Conservation (phyloP, 73 alveolate genomes). For the Paramecium primaurelia region DNA sequence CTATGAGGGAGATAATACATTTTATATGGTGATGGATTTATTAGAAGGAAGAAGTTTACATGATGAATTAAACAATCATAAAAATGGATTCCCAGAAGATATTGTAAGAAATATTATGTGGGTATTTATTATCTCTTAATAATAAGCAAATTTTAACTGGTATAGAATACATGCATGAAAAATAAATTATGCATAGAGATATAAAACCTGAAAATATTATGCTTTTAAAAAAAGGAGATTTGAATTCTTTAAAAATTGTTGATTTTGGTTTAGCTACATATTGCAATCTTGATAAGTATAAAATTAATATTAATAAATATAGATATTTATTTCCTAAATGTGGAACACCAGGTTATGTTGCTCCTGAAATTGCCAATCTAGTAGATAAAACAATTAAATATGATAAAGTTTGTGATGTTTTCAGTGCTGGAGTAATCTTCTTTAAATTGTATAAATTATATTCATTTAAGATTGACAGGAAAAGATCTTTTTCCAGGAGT, state of each 20-base stretch:
- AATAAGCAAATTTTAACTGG: constrained; percentile 59
- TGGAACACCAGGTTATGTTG: constrained; percentile 84
- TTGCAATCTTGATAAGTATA: constrained; percentile 22
- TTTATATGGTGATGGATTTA: constrained; percentile 59
- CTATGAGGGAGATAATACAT: constrained; percentile 60
- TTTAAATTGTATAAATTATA: background rate
- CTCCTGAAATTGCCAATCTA: constrained; percentile 65
- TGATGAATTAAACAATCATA: constrained; percentile 60
- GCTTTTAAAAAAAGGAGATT: constrained; percentile 31
- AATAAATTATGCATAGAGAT: constrained; percentile 63
- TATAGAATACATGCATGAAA: constrained; percentile 49
- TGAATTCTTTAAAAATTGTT: constrained; percentile 53
- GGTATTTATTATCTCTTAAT: background rate
- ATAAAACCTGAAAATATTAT: constrained; percentile 59
- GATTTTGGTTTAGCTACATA: constrained; percentile 61
- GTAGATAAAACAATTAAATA: background rate
- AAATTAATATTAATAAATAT: no score
- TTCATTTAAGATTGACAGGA: constrained; percentile 5
- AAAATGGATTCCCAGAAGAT: constrained; percentile 57
- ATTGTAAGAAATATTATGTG: constrained; percentile 48
- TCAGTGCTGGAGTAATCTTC: constrained; percentile 42
- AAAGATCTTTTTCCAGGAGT: constrained; percentile 20
- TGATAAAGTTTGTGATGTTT: background rate
- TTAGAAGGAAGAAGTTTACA: constrained; percentile 58
- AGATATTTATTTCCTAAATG: constrained; percentile 56